Evolutionary conservation across 202 grass and related monocot genomes (phyloP), one percentile per base, ranked within the genome.

Genomic region (Setaria italica): DNA sequence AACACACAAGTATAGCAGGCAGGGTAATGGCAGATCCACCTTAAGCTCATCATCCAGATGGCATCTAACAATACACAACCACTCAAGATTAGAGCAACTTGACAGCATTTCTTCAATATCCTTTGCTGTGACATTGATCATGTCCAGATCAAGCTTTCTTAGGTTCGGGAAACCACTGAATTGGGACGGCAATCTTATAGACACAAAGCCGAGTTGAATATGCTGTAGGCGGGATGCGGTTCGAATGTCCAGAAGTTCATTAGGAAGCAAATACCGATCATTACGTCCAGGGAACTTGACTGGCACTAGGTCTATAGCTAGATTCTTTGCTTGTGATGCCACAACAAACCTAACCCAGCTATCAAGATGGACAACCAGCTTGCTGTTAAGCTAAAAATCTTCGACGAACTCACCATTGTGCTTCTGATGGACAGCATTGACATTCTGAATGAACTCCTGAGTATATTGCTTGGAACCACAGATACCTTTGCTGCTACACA

Each of bases 51-150:
- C 73, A 3, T 76, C 51, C 4, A 77, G 34, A 41, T 59, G 4
- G 19, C 73, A 59, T 5, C 7, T 19, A 54, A 78, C 75, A 45
- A 78, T 25, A 62, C 57, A 33, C 39, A 78, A 62, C 56, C 39
- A 62, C 11, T 62, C 56, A 62, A 78, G 56, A 62, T 3, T 32
- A 15, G 3, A 20, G 34, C 74, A 76, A n/a, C 41, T 76, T 5
- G 74, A 59, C 20, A 59, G 7, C 56, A 59, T 59, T 25, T 21
- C 56, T 59, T 59, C 56, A 58, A 58, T 19, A 58, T 58, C 55
- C 20, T 20, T 20, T 9, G 19, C 17, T 58, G 55, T 58, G 55
- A 58, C 55, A 21, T 21, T 7, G 7, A 59, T 0, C 7, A 21
- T 25, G 9, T 25, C 7, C 56, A 59, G 56, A 59, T 59, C 56